Evolutionary conservation across 2,329 filamentous ascomycete species (phyloP).

Genomic region (Penicillium palitans): DNA sequence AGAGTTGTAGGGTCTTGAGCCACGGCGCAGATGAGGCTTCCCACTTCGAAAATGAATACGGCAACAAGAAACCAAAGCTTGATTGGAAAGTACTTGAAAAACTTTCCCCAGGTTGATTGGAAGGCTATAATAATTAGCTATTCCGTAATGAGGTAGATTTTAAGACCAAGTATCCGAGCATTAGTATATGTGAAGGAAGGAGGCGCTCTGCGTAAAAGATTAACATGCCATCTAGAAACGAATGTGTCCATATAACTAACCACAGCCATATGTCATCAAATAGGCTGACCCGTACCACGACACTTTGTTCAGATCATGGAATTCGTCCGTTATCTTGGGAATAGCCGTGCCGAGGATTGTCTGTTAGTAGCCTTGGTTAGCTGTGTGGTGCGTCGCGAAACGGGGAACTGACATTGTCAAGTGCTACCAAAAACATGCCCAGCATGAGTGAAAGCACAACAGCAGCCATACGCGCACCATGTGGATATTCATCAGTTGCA

Average conservation of each 20-base stretch:
- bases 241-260: background rate
- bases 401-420: background rate
- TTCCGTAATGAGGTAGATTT: background rate
- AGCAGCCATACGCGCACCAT: background rate
- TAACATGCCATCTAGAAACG: background rate
- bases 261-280: constrained; percentile 32
- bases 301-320: constrained; percentile 31
- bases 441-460: background rate
- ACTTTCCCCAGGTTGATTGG: constrained; percentile 36
- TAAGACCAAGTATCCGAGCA: background rate
- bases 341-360: constrained; percentile 19
- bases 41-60: constrained; percentile 46
- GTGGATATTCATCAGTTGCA: background rate
- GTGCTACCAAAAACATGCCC: background rate
- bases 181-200: background rate
- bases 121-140: constrained; percentile 25
- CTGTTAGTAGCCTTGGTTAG: background rate
- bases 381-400: background rate
- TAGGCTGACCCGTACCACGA: constrained; percentile 42
- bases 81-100: constrained; percentile 34
- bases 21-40: constrained; percentile 43
- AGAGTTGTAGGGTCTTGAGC: constrained; percentile 36
- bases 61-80: constrained; percentile 38
- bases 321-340: constrained; percentile 31
- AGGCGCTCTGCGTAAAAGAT: background rate